Evolutionary conservation across 202 grass and related monocot species (phyloP), one percentile per base, ranked within the genome.

Genomic region (Alloteropsis angusta): DNA sequence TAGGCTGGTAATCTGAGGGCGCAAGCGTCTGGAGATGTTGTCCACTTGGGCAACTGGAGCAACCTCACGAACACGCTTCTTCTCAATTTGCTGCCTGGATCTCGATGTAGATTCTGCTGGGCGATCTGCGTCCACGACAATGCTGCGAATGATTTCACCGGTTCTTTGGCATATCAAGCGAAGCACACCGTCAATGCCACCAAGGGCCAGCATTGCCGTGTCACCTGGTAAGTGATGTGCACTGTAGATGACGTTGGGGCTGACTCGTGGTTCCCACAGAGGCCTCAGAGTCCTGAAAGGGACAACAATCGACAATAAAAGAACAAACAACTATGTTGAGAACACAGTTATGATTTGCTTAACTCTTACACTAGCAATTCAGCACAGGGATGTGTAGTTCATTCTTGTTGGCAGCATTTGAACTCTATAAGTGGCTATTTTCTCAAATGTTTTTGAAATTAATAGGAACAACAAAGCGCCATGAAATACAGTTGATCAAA

Each of bases 191-290:
- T 98, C 95, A 1, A 94, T 85, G 48, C 95, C 91, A 42, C 95
- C 91, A 55, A 90, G 47, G 17, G 71, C 95, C 57, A 98, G 79
- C 0, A 43, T 80, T 14, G 85, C 71, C 11, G 26, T 85, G 63
- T 94, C 95, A 55, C 78, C 89, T 1, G 69, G 60, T 67, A 98
- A 72, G 76, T 94, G 95, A 68, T 94, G 77, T n/a, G 37, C 38
- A 4, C 80, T 84, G 60, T 98, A 98, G 56, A 98, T 85, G 73
- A 98, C 95, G 63, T 94, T 98, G 37, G 95, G 91, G 80, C 95
- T 98, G 47, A 90, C 87, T 74, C 95, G 83, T 38, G 43, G 85
- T 83, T 98, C 95, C 95, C 95, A 98, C 3, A 98, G 80, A 49
- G 95, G 85, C 72, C 74, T 92, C 17, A 93, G 57, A 74, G 87